Evolutionary conservation across 441 rosid genomes (phyloP).

Genomic region (Caryocar brasiliense): DNA sequence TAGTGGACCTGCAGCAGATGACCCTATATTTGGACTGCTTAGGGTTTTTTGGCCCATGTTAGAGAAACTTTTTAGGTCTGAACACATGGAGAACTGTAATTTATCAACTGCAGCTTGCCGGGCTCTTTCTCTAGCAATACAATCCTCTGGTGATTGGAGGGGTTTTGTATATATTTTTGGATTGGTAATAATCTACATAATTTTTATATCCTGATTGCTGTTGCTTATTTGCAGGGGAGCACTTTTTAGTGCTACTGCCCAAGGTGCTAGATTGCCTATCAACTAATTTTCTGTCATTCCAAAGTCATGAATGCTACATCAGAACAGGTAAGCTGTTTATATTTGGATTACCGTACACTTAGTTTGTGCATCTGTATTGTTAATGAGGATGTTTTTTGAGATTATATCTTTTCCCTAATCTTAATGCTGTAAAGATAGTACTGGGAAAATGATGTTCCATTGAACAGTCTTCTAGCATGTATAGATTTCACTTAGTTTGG

Average conservation of each 20-base stretch:
- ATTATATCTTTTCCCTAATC: too few species aligned
- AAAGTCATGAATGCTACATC: constrained; percentile 84
- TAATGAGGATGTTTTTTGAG: too few species aligned
- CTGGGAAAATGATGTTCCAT: too few species aligned
- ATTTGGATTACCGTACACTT: neutral
- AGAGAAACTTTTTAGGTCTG: constrained; percentile 78
- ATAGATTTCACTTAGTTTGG: too few species aligned
- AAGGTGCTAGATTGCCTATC: constrained; percentile 81
- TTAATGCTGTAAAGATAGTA: too few species aligned
- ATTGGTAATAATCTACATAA: too few species aligned
- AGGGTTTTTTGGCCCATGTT: constrained; percentile 84
- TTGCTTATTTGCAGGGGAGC: constrained; percentile 63
- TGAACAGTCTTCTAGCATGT: too few species aligned
- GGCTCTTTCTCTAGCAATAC: constrained; percentile 84
- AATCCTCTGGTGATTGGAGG: constrained; percentile 59
- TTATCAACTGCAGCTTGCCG: constrained; percentile 84
- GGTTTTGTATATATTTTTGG: constrained; percentile 10
- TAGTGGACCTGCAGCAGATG: constrained; percentile 44
- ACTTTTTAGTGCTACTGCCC: constrained; percentile 69
- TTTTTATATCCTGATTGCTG: constrained; percentile 3
- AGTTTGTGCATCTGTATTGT: too few species aligned
- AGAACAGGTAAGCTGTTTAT: constrained; percentile 54
- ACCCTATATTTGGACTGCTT: constrained; percentile 56
- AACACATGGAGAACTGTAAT: constrained; percentile 77
- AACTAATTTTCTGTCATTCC: constrained; percentile 68